Evolutionary conservation across 169 alveolate species (phyloP), one percentile per base, ranked within the genome.

Genomic region (Eimeria falciformis): DNA sequence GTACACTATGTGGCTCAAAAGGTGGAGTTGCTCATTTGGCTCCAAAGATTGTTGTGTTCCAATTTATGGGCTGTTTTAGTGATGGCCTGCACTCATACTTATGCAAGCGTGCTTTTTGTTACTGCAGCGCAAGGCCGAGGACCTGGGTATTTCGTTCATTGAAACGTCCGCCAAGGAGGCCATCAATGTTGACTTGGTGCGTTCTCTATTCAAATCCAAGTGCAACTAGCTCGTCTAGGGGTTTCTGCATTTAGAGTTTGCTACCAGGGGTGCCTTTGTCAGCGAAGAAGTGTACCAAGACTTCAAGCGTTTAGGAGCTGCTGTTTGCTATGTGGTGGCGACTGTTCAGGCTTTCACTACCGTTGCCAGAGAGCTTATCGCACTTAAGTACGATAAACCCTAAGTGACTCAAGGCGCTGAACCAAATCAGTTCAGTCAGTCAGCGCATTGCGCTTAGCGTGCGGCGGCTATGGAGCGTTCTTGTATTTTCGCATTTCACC

Each of bases 91-190:
- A 11, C 62, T 50, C 62, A 11, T 11, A 50, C 62, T 14, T 7
- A 7, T 14, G 7, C 62, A 50, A 50, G 62, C n/a, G 62, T 14
- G 62, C 62, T 50, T 50, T 11, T 14, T 50, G 62, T 7, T 62
- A 14, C 18, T 84, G 40, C 93, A 95, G 94, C 86, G 92, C 50
- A 94, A 94, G 86, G 96, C 95, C 4, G 95, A 95, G 82, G 97
- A 96, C 90, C 90, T 96, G 45, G 95, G 96, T 25, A 95, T 96
- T 56, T 88, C 94, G 45, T 95, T 95, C 87, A 93, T 95, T 43
- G 98, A 96, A 81, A 91, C 97, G 46, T 95, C 97, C 21, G 98
- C 98, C 25, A 96, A 95, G 77, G 95, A 94, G 77, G 96, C 97
- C 21, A 93, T 95, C 14, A 96, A 96, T 92, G 98, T 96, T 9